Percentiles rank a stretch among this genome's conserved stretches.
Conservation (phyloP, 345 rosid genomes). For the Lenwebbia sp. region DNA sequence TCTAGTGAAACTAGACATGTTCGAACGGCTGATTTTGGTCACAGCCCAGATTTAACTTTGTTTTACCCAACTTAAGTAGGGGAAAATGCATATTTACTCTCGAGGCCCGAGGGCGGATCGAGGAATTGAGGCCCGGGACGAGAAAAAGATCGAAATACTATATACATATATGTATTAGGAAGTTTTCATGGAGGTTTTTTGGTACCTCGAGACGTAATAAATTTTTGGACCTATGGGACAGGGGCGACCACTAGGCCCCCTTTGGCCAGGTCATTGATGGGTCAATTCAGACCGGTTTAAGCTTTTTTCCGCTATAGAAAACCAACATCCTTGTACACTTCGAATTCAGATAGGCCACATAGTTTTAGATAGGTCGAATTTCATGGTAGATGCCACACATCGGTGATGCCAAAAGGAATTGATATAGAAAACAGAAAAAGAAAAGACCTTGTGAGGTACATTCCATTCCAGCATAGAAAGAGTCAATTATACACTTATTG, state of each 20-base stretch:
- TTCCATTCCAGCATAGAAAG: not conserved
- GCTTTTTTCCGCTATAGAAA: not conserved
- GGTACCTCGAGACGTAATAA: fast-evolving
- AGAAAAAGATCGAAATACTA: too few species aligned
- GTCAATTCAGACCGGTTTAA: not conserved
- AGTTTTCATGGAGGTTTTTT: too few species aligned
- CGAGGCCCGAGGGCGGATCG: too few species aligned
- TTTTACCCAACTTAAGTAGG: not conserved
- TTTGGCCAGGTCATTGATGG: not conserved
- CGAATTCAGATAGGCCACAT: not conserved
- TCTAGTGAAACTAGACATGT: not conserved
- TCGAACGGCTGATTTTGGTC: not conserved
- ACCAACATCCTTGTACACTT: not conserved
- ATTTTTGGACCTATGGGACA: not conserved
- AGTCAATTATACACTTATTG: too few species aligned
- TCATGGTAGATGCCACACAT: not conserved
- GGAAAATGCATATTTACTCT: not conserved
- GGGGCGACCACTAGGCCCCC: not conserved
- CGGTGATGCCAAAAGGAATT: not conserved
- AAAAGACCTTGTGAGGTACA: not conserved
- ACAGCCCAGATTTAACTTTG: not conserved
- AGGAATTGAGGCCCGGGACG: too few species aligned
- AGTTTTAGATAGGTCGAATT: not conserved
- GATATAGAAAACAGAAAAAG: not conserved
- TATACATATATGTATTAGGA: too few species aligned